Evolutionary conservation across 192 early-diverging fungal genomes (phyloP), one percentile per base, ranked within the genome.

Genomic region (Gamsiella multidivaricata): DNA sequence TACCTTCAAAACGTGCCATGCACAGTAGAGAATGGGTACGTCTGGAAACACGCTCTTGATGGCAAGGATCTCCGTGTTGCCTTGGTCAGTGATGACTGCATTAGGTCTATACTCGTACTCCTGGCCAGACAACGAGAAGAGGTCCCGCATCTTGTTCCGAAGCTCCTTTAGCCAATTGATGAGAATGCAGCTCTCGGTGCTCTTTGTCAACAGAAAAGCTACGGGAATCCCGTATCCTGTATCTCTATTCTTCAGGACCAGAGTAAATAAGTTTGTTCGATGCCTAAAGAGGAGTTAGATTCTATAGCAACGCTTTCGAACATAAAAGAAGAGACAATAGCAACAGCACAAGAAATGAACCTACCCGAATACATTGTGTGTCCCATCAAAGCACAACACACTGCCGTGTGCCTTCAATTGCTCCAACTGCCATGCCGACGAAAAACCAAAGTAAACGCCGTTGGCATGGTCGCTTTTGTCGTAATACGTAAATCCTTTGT

Each of bases 371-470:
- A 45, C 63, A 45, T 45, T 22, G 14, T 66, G 65, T 5, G 63
- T 43, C 0, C 63, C 63, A 36, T 65, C 63, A 53, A 65, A 54
- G 12, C 53, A 66, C 15, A 57, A 20, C 6, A 37, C n/a, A 32
- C 26, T 42, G 17, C 47, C 67, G 42, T 69, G 45, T 22, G 29
- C 17, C 31, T 37, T 28, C 18, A 68, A 36, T 20, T 68, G 65
- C 11, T 46, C 15, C 31, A 66, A n/a, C 43, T 66, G 65, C 65
- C 65, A 66, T n/a, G 25, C 5, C 12, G 46, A 29, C 10, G 67
- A 39, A 37, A 69, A 69, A n/a, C 67, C 67, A 52, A 47, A 60
- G 31, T 60, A 69, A 10, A 53, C 2, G 25, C 67, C 56, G 14
- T 20, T 42, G 12, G 10, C 22, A 11, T 33, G 15, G 10, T 51